These are phyloP conservation scores for Akebia trifoliata DNA, from an alignment of 164 flowering plant species.

Conservation along the genomic window DNA sequence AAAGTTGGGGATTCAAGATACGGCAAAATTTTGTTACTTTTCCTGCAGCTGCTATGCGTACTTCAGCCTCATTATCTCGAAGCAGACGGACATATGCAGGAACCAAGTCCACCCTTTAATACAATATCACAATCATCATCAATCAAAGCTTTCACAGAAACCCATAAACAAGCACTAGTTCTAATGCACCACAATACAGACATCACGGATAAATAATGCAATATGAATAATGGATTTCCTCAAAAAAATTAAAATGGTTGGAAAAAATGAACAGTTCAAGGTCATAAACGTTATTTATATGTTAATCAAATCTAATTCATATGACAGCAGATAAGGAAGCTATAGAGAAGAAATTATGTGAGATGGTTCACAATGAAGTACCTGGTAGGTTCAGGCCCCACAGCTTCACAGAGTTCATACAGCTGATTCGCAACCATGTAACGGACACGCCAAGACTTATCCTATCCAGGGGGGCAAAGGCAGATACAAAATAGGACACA, in stretches of 20 bases:
- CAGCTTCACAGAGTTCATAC: slow-evolving; percentile 97
- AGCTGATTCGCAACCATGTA: slow-evolving; percentile 97
- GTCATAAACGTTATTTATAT: too few relatives aligned
- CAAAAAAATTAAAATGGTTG: too few relatives aligned
- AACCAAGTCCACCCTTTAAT: slow-evolving; percentile 76
- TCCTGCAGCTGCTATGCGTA: slow-evolving; percentile 96
- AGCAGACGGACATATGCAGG: slow-evolving; percentile 94
- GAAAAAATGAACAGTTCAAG: too few relatives aligned
- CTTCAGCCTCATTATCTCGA: slow-evolving; percentile 99
- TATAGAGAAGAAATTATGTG: too few relatives aligned
- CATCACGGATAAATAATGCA: too few relatives aligned
- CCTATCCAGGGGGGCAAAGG: slow-evolving; percentile 39
- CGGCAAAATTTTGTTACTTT: slow-evolving; percentile 91
- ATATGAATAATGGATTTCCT: too few relatives aligned
- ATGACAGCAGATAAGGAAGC: too few relatives aligned
- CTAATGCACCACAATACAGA: neutral
- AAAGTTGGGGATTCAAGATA: slow-evolving; percentile 80
- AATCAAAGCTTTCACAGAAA: neutral
- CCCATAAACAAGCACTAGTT: neutral
- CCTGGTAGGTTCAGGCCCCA: slow-evolving; percentile 95
- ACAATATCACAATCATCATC: slow-evolving; percentile 12
- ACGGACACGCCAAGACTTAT: slow-evolving; percentile 99
- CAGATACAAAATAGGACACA: neutral
- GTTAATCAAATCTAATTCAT: too few relatives aligned
- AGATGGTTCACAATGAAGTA: too few relatives aligned